phyloP scores from a whole-genome alignment of 257 asterid genomes.

The Prunella vulgaris region DNA sequence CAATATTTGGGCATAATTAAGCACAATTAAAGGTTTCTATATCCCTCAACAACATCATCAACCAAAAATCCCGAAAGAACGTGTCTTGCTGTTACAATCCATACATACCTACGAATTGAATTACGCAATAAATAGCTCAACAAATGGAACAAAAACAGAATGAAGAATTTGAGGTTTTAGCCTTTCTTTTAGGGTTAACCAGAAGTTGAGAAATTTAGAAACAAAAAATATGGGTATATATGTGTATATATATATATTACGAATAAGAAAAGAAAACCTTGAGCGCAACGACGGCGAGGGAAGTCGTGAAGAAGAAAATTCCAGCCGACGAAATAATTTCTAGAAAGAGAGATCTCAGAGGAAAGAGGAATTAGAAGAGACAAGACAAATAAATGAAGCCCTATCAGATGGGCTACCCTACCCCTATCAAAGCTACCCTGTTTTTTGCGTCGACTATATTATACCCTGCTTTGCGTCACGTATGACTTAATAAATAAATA shows the following conservation, averaged over 20 bases:
- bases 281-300: constrained; percentile 17
- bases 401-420: too few species aligned
- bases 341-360: not conserved
- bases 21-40: not conserved
- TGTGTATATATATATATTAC: not conserved
- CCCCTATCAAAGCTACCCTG: too few species aligned
- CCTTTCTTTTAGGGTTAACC: not conserved
- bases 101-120: not conserved
- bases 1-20: constrained; percentile 1
- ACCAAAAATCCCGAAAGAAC: not conserved
- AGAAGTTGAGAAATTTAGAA: not conserved
- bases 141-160: not conserved
- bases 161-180: not conserved
- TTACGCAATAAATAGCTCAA: not conserved
- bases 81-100: not conserved
- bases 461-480: too few species aligned
- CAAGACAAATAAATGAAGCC: too few species aligned
- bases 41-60: constrained; percentile 6
- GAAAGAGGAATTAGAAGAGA: not conserved
- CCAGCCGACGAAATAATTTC: not conserved
- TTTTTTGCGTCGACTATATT: too few species aligned
- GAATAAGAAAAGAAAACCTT: constrained; percentile 17
- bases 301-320: constrained; percentile 12
- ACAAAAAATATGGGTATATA: too few species aligned
- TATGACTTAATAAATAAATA: too few species aligned